Conservation (phyloP, 306 rosid species). For the Begonia peltatifolia region DNA sequence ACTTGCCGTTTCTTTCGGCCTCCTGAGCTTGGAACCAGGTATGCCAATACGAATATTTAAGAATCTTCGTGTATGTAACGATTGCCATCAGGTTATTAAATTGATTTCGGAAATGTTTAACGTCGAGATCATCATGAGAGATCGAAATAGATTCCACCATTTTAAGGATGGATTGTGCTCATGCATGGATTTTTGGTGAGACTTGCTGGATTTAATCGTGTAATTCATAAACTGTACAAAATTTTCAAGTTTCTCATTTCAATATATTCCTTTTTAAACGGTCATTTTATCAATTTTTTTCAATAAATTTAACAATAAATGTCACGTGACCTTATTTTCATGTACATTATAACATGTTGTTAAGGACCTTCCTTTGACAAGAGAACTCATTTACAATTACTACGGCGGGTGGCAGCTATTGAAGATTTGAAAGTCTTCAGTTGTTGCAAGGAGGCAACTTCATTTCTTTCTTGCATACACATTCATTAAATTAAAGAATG, state of each 20-base stretch:
- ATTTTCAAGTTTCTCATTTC: background rate
- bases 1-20: conserved; percentile 64
- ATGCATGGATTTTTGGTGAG: conserved; percentile 61
- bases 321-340: no score
- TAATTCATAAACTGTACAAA: background rate
- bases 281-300: no score
- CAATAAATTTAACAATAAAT: no score
- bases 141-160: conserved; percentile 60
- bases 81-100: conserved; percentile 53
- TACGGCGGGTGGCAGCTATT: no score
- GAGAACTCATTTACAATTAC: no score
- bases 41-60: conserved; percentile 47
- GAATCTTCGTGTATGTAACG: conserved; percentile 63
- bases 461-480: no score
- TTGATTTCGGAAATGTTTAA: conserved; percentile 34
- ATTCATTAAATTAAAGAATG: no score
- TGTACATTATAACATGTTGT: no score
- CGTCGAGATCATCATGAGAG: conserved; percentile 59
- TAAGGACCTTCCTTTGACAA: no score
- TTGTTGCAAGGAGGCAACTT: no score
- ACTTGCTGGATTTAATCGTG: background rate
- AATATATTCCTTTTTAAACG: no score
- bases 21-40: conserved; percentile 34
- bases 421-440: no score
- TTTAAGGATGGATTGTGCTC: conserved; percentile 55